phyloP scores from a whole-genome alignment of 208 protist species.

The Trypanosoma melophagium region DNA sequence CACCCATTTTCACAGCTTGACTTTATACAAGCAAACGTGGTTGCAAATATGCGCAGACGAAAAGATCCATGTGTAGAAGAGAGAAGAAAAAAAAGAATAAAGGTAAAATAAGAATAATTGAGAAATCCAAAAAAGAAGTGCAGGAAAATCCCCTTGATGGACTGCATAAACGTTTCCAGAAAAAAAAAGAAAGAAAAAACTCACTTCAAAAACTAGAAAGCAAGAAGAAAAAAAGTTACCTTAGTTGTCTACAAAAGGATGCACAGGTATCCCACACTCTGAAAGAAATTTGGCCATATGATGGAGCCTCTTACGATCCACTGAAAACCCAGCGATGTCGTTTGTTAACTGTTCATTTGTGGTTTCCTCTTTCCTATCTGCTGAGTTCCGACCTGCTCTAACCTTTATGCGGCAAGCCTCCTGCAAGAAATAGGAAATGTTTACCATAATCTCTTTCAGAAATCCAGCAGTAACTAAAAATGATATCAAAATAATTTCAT shows the following conservation, averaged over 20 bases:
- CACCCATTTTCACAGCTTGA: no score
- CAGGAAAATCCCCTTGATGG: background rate
- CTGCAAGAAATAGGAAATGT: constrained; percentile 10
- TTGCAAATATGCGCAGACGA: no score
- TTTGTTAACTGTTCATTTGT: background rate
- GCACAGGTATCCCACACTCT: background rate
- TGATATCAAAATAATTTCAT: constrained; percentile 31
- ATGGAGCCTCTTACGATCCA: background rate
- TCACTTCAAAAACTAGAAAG: background rate
- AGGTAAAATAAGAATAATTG: constrained; percentile 3
- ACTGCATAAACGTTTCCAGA: background rate
- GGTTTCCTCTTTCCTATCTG: background rate
- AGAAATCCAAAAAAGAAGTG: constrained; percentile 15
- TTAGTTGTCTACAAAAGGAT: background rate
- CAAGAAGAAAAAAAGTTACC: background rate
- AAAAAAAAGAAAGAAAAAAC: background rate
- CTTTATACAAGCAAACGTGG: no score
- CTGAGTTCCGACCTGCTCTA: background rate
- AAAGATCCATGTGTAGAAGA: no score
- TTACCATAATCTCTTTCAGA: constrained; percentile 12
- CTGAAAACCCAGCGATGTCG: background rate
- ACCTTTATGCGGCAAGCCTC: background rate
- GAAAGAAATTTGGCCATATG: constrained; percentile 8
- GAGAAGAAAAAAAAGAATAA: constrained; percentile 18
- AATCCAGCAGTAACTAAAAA: constrained; percentile 37